Percentiles rank a stretch among this genome's conserved stretches.
These are phyloP conservation scores for Trichoderma gracile DNA, from an alignment of 2,329 filamentous ascomycete genomes.

Conservation along the genomic window DNA sequence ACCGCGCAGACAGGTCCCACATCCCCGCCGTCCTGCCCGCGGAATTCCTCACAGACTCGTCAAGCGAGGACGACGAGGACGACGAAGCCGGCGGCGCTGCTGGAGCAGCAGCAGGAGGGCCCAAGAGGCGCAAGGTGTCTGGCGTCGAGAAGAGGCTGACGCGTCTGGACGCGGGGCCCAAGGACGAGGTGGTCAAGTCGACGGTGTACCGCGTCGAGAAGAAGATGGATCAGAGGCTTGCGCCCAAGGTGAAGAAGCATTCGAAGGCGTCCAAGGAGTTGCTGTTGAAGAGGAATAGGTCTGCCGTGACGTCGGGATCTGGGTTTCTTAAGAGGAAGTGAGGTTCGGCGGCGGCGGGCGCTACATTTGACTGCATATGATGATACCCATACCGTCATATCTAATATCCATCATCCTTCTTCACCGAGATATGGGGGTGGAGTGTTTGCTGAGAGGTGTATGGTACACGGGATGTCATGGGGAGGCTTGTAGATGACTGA, in stretches of 20 bases:
- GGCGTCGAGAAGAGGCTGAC: conserved; percentile 43
- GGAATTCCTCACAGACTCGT: conserved; percentile 56
- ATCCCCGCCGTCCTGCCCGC: conserved; percentile 53
- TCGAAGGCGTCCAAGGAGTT: conserved; percentile 46
- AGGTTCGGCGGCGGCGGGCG: background rate
- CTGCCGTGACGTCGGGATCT: conserved; percentile 38
- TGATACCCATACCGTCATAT: conserved; percentile 2
- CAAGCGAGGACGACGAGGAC: conserved; percentile 46
- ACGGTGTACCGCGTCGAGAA: conserved; percentile 56
- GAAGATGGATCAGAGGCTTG: conserved; percentile 48
- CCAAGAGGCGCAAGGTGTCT: conserved; percentile 49
- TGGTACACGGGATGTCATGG: background rate
- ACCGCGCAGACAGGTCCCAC: conserved; percentile 39
- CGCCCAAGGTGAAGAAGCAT: conserved; percentile 50
- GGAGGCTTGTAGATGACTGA: background rate
- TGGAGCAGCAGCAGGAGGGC: conserved; percentile 30
- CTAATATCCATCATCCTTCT: background rate
- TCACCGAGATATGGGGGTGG: too few species aligned
- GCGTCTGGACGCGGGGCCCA: conserved; percentile 42
- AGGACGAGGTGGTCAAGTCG: conserved; percentile 52
- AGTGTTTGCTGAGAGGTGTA: background rate
- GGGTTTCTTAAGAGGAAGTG: conserved; percentile 46
- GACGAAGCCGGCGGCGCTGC: conserved; percentile 35
- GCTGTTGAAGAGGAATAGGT: conserved; percentile 49
- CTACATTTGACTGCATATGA: background rate